Base-by-base conservation (phyloP, 352 stramenopile species). In the Phytophthora kernoviae region DNA sequence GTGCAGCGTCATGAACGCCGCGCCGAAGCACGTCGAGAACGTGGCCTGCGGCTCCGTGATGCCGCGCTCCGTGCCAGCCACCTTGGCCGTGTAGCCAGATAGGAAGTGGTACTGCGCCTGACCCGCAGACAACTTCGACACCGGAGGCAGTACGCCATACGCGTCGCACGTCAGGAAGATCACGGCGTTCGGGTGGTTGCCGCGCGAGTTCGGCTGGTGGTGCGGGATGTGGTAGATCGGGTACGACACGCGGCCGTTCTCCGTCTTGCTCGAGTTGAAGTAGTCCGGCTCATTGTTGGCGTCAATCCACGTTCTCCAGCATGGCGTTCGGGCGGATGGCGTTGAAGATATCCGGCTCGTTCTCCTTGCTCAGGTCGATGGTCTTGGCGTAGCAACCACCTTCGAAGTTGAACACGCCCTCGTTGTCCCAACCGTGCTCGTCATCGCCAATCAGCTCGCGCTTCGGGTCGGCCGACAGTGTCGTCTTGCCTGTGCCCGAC, bases 61-160 rank as follows among this genome's bases (percentile, higher is more conserved):
- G 49, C 96, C 97, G 50, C 96, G 88, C 77, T 99, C 97, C 20
- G 96, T 99, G 62, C 97, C 96, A 30, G 97, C 97, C 59, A 99
- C 97, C 80, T 99, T 99, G 58, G 96, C 97, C 36, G 97, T 99
- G 82, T 99, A 99, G 44, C 97, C 97, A 54, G 86, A 98, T 39
- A 99, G 80, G 76, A 99, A 99, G 75, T 99, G 96, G 75, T 99
- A 99, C 91, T 98, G 97, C 51, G 97, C 96, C 83, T 99, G 96
- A 17, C 87, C 92, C 22, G 80, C 67, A 62, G 70, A 94, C 26
- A 99, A 81, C 65, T 96, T 98, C n/a, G 94, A 93, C 65, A 99
- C 96, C 18, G 97, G 97, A 10, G 97, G 97, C 32, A 99, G 76
- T 32, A 99, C 96, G 57, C 97, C 97, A 81, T 98, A 99, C 42